Evolutionary conservation across 345 rosid species (phyloP), one percentile per base, ranked within the genome.

Genomic region (Carallia brachiata): DNA sequence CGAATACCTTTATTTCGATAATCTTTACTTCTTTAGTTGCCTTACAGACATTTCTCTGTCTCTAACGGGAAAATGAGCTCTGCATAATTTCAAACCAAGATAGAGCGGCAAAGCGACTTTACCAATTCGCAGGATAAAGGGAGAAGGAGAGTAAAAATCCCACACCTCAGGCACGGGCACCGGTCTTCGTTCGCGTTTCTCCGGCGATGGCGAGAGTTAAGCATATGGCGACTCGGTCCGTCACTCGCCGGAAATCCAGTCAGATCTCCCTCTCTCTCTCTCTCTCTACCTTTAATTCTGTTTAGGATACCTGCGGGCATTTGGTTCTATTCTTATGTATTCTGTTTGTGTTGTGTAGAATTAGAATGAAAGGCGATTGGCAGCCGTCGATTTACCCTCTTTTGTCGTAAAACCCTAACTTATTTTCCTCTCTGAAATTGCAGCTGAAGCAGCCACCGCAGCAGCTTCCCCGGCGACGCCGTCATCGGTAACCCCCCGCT

Each of bases 151-250:
- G 28, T 2, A 16, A 52, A 48, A 56, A 30, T 27, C 34, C 16
- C 60, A 56, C 28, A 8, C 31, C 12, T 30, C 34, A 56, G 50
- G 17, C 50, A 8, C 36, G 52, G 34, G 15, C 6, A 7, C 61
- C 28, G 10, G 18, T 27, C 28, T 28, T 39, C 15, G 12, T 15
- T 44, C 50, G 50, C 0, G 23, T 0, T 56, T 0, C 47, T 30
- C 10, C 37, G 27, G 37, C 63, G 3, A 74, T 74, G 77, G 77
- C 77, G 19, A 74, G 77, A 62, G 6, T 32, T 27, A 73, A 73
- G 12, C 63, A 30, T 19, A 17, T 9, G 4, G 72, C 72, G 16
- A 10, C 50, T 39, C 77, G 62, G 39, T 15, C 17, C 34, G 16
- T 19, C 13, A 7, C 10, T 15, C 63, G 50, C 8, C 66, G 9